Conservation (phyloP, 1,284 basidiomycete species). For the Ganoderma boninense region DNA sequence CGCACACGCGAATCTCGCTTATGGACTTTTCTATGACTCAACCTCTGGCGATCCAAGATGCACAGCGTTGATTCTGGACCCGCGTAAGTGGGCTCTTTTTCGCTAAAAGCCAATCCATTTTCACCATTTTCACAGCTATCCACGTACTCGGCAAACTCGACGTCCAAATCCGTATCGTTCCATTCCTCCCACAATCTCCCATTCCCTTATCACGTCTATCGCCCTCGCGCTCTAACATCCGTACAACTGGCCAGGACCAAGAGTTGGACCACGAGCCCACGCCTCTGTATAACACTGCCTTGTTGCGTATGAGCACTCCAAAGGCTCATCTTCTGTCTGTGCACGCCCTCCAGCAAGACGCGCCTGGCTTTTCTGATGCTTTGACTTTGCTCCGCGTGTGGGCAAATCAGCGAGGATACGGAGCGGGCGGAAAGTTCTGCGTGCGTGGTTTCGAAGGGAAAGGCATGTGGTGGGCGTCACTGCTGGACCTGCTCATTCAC, state of each 20-base stretch:
- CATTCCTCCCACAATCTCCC: constrained; percentile 67
- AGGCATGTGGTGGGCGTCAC: constrained; percentile 74
- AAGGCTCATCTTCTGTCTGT: constrained; percentile 75
- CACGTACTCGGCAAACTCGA: constrained; percentile 76
- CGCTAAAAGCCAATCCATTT: constrained; percentile 4
- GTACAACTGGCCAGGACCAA: constrained; percentile 41
- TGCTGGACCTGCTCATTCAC: constrained; percentile 76
- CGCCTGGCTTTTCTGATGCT: constrained; percentile 79
- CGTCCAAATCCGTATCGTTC: constrained; percentile 78
- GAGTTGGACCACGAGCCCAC: constrained; percentile 52
- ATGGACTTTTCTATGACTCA: constrained; percentile 70
- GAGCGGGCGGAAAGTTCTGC: constrained; percentile 60
- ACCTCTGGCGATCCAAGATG: constrained; percentile 71
- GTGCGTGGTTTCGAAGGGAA: constrained; percentile 73
- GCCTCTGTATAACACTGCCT: constrained; percentile 82
- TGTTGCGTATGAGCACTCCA: constrained; percentile 75
- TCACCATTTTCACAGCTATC: constrained; percentile 45
- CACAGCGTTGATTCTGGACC: constrained; percentile 71
- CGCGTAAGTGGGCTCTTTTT: constrained; percentile 52
- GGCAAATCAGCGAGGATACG: constrained; percentile 90
- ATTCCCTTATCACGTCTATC: constrained; percentile 76
- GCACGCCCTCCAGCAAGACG: constrained; percentile 69
- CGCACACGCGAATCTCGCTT: constrained; percentile 51
- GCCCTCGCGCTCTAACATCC: constrained; percentile 80
- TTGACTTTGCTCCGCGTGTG: constrained; percentile 87